phyloP scores from a whole-genome alignment of 495 filamentous ascomycete species.

The Aspergillus bertholletiae region DNA sequence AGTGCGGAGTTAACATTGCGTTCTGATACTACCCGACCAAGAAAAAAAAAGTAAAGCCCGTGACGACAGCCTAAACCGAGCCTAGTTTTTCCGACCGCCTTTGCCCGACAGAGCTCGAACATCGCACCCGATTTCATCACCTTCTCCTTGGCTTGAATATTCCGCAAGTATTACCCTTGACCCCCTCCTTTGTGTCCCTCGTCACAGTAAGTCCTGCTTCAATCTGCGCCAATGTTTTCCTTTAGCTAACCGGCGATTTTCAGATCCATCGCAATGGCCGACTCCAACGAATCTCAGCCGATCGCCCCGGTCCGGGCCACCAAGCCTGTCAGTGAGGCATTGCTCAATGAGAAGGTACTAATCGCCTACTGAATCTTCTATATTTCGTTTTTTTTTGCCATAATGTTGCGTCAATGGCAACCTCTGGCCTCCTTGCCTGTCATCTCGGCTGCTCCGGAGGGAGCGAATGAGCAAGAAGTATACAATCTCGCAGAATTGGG shows the following conservation, averaged over 20 bases:
- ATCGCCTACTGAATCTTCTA: not conserved
- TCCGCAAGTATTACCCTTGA: constrained; percentile 10
- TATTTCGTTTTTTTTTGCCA: not conserved
- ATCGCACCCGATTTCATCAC: constrained; percentile 30
- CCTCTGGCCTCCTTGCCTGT: not conserved
- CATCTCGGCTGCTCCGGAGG: not conserved
- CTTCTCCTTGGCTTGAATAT: constrained; percentile 20
- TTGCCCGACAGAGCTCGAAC: constrained; percentile 31
- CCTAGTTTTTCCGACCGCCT: constrained; percentile 45
- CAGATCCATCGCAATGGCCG: constrained; percentile 51
- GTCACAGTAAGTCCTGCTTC: constrained; percentile 2
- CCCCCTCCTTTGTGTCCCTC: not conserved
- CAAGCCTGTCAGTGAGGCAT: constrained; percentile 86
- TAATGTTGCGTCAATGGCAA: constrained; percentile 16
- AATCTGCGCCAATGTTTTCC: not conserved
- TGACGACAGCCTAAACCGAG: constrained; percentile 12
- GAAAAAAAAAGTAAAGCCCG: constrained; percentile 19
- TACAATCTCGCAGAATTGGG: not conserved
- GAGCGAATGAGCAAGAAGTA: not conserved
- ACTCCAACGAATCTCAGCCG: constrained; percentile 48
- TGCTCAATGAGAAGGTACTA: constrained; percentile 91
- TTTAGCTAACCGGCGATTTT: constrained; percentile 1
- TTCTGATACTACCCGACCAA: constrained; percentile 2
- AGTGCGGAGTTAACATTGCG: not conserved
- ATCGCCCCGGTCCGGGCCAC: constrained; percentile 48